Percentiles rank a stretch among this genome's conserved stretches.
These are phyloP conservation scores for Pyrus betulifolia DNA, from an alignment of 306 rosid species.

Conservation along the genomic window DNA sequence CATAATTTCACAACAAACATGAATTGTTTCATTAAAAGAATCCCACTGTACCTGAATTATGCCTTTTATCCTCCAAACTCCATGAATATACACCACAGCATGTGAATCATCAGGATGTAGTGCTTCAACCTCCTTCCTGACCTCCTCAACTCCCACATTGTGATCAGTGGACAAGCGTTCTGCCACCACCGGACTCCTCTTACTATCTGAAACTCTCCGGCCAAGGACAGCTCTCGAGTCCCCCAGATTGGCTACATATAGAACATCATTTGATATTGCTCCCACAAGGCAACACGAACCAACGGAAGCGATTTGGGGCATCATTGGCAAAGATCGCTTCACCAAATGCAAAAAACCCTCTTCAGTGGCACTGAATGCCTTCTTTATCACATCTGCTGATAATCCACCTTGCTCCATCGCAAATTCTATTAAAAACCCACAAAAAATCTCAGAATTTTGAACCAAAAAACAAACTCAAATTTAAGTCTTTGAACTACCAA, in stretches of 20 bases:
- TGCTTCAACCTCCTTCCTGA: constrained; percentile 85
- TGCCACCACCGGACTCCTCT: constrained; percentile 43
- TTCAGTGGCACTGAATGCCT: constrained; percentile 81
- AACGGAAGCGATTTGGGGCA: constrained; percentile 77
- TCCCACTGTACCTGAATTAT: constrained; percentile 76
- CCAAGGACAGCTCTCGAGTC: constrained; percentile 97
- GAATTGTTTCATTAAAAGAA: background rate
- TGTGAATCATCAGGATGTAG: constrained; percentile 92
- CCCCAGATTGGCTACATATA: constrained; percentile 85
- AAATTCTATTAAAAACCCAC: constrained; percentile 50
- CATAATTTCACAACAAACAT: background rate
- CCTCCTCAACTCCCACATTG: constrained; percentile 82
- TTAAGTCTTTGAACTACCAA: background rate
- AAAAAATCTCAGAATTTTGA: background rate
- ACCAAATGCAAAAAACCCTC: constrained; percentile 74
- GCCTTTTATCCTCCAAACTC: constrained; percentile 96
- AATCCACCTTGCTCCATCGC: constrained; percentile 78
- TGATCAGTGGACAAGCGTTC: constrained; percentile 85
- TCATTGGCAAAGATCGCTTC: constrained; percentile 42
- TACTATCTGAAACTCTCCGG: constrained; percentile 23
- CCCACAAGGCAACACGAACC: constrained; percentile 96
- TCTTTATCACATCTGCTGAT: constrained; percentile 72
- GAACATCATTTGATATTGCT: constrained; percentile 62
- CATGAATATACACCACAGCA: constrained; percentile 63
- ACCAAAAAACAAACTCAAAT: background rate